Base-by-base conservation (phyloP, 2,329 filamentous ascomycete genomes). In the Penicillium occitanis region DNA sequence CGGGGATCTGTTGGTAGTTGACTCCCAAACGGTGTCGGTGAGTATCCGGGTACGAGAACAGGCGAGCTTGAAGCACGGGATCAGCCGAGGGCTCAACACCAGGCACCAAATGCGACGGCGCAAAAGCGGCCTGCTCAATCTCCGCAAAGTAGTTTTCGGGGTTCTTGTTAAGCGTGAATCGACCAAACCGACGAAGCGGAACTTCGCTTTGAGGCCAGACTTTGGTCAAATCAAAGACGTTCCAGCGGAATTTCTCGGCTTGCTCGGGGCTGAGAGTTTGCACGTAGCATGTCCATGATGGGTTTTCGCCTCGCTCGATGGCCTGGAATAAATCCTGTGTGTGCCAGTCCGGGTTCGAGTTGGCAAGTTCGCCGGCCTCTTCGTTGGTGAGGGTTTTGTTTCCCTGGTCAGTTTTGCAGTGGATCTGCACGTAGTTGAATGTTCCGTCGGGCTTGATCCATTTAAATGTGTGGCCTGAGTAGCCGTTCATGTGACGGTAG, bases 1-100 rank as follows among this genome's bases (percentile, higher is more conserved):
- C 84, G 25, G 87, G 87, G 63, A 89, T 84, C 73, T 89, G 86
- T 70, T 88, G 84, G 76, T 88, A 89, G 78, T 90, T 90, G 61
- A 81, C 81, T 40, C 87, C 87, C 2, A 89, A 78, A 53, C 88
- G 86, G 76, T 90, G 85, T 44, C 86, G 84, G 68, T 88, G 87
- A 28, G 87, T 88, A 72, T 91, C 88, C 11, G 87, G 86, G 78
- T 91, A 91, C 1, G 88, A 90, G 82, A 91, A 91, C 48, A 91
- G 82, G 65, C 89, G 87, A 46, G 85, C 86, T 76, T 91, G 88
- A 2, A 91, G 81, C 44, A 91, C 87, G 1, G 89, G 88, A 70
- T 91, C 89, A 69, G 87, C 87, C 10, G 88, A 90, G 14, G 88
- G 86, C 76, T 91, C 88, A 65, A 89, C 86, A 63, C 89, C 88